Evolutionary conservation across 495 filamentous ascomycete species (phyloP).

Genomic region (Geoglossum glabrum): DNA sequence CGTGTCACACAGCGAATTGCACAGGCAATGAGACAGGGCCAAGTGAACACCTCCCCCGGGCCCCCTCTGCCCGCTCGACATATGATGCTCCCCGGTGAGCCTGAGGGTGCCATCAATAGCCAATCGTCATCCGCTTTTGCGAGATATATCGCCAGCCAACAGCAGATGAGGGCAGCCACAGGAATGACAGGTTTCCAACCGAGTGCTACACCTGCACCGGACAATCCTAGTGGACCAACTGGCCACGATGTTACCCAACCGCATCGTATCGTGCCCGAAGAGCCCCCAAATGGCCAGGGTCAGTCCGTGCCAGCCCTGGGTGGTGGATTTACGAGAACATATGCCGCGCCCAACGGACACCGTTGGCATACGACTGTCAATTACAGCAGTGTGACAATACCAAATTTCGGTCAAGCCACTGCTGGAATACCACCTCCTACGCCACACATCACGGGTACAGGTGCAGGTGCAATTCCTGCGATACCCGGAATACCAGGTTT

Average conservation of each 20-base stretch:
- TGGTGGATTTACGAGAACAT: background rate
- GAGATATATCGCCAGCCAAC: background rate
- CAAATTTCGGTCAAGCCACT: background rate
- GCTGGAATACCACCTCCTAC: background rate
- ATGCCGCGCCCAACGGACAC: background rate
- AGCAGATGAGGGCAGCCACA: background rate
- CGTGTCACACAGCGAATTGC: background rate
- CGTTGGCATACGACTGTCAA: conserved; percentile 1
- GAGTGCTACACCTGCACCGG: background rate
- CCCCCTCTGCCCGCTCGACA: background rate
- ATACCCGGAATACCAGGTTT: background rate
- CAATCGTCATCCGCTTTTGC: background rate
- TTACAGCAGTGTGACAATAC: background rate
- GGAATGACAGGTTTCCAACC: background rate
- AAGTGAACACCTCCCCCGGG: background rate
- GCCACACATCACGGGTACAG: background rate
- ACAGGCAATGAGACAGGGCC: background rate
- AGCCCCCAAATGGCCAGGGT: background rate
- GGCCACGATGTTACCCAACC: background rate
- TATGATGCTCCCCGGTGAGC: background rate
- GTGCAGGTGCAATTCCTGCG: background rate
- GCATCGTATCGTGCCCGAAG: background rate
- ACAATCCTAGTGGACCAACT: background rate
- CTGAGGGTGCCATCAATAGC: background rate
- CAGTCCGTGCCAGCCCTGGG: background rate